Conservation (phyloP, 345 rosid genomes). For the Sisymbrium altissimum region DNA sequence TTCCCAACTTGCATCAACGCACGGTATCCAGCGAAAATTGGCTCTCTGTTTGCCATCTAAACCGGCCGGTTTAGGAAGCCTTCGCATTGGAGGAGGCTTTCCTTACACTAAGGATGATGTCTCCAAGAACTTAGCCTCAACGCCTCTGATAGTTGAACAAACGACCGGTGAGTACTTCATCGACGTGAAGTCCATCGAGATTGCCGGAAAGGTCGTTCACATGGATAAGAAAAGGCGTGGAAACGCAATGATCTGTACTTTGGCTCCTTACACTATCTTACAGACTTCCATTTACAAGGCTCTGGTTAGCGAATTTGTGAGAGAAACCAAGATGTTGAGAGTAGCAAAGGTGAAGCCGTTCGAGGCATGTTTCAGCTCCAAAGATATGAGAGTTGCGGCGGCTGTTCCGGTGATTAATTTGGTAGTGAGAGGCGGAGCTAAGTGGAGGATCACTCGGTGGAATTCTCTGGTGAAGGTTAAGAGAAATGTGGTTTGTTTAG, state of each 20-base stretch:
- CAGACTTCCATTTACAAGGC: slow-evolving; percentile 26
- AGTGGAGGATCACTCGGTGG: slow-evolving; percentile 30
- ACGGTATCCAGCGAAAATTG: background rate
- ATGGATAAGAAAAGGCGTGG: slow-evolving; percentile 9
- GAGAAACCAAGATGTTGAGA: background rate
- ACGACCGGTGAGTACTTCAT: slow-evolving; percentile 25
- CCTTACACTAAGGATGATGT: background rate
- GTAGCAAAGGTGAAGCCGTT: slow-evolving; percentile 17
- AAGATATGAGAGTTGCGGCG: background rate
- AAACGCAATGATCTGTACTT: slow-evolving; percentile 24
- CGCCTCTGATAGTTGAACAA: background rate
- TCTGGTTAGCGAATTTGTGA: background rate
- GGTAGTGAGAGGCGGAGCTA: slow-evolving; percentile 20
- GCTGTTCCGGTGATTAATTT: slow-evolving; percentile 35
- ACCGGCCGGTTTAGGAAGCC: background rate
- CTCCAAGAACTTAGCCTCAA: background rate
- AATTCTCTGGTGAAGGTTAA: slow-evolving; percentile 31
- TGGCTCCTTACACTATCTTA: slow-evolving; percentile 25
- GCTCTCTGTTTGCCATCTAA: slow-evolving; percentile 20
- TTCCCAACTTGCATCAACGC: background rate
- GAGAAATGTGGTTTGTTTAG: slow-evolving; percentile 33
- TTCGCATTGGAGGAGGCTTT: slow-evolving; percentile 6
- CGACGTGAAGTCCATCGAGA: slow-evolving; percentile 13
- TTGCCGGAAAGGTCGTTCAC: background rate
- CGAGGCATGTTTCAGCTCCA: slow-evolving; percentile 22